Base-by-base conservation (phyloP, 1,139 yeast genomes). In the Taiozyma sp. region DNA sequence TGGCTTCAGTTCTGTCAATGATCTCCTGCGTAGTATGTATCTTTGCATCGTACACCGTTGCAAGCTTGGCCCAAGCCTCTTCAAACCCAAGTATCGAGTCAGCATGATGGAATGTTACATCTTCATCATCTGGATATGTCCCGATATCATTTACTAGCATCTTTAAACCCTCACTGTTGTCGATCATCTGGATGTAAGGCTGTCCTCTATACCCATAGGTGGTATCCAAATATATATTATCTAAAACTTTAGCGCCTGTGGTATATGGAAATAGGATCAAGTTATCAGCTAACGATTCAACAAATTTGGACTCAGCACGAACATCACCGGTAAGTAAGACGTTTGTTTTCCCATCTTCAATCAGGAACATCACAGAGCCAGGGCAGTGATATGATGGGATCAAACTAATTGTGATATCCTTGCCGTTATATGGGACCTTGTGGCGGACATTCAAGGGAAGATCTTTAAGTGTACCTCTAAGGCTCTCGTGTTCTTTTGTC, bases 251-350 rank as follows among this genome's bases (percentile, higher is more conserved):
- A 7, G 65, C 51, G 0, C 76, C 73, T 2, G 65, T 56, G 1
- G 72, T 65, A 53, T 73, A 83, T 0, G 84, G 82, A 27, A 72
- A 63, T 22, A 83, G 60, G 8, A 60, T 59, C 2, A 76, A 76
- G 51, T 75, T 73, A 42, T 69, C 71, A 4, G 59, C 54, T 13
- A 80, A 62, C 4, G 70, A 55, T 12, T 71, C 66, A 2, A 74
- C 63, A 78, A 82, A 81, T 81, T 83, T 79, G 0, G 59, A 46
- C 57, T 83, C 88, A 1, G 84, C 84, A 38, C 87, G 67, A 10
- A 81, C 54, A 58, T 83, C 88, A 2, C 88, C 89, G 0, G 87
- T 82, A 22, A 74, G 68, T 5, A 83, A 64, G 1, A 81, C 75
- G 0, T 78, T 63, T 14, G 57, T 62, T 22, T 16, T 44, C 0